Evolutionary conservation across 1,284 basidiomycete genomes (phyloP), one percentile per base, ranked within the genome.

Genomic region (Porogramme epimiltina): DNA sequence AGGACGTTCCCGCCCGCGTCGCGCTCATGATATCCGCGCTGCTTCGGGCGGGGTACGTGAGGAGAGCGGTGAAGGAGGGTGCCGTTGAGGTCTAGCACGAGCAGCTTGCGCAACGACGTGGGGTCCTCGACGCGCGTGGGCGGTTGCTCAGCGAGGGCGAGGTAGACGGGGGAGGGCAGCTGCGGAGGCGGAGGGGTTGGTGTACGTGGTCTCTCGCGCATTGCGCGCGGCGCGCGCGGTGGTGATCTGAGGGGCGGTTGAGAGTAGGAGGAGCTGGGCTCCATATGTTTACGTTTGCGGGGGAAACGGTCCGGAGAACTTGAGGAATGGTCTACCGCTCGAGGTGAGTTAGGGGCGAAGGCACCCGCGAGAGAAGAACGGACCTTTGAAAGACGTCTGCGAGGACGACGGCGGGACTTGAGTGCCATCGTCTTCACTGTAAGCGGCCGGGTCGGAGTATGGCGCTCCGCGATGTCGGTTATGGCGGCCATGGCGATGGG

Each of bases 41-140:
- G 28, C 53, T 55, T 63, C 2, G 62, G 56, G 5, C 62, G 63
- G 19, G 54, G 57, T 2, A 34, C 31, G 50, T 75, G 73, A 4
- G 73, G 72, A 42, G 81, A 77, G 13, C 91, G 83, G 34, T 83
- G 75, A n/a, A 93, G 77, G 9, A 94, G 81, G 0, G 89, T 87
- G 4, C 91, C 91, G 62, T 94, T 94, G 41, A 94, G 75, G 66
- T 94, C 92, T 8, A 94, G 79, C 3, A 94, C 77, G 44, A 94
- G 76, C 1, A 93, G 80, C 66, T 91, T 91, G 18, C 84, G 78
- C 2, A 70, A 64, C 1, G 60, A 54, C 0, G 70, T 38, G 2
- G 76, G 69, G 23, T 74, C 67, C 0, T 59, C 37, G 26, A 80
- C 53, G 0, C 57, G 51, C 15, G 52, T 40, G 6, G 70, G 67